A percentile compares a stretch with the other conserved stretches of the same genome.
These are phyloP conservation scores for Prunus mongolica DNA, from an alignment of 306 rosid species.

Conservation along the genomic window DNA sequence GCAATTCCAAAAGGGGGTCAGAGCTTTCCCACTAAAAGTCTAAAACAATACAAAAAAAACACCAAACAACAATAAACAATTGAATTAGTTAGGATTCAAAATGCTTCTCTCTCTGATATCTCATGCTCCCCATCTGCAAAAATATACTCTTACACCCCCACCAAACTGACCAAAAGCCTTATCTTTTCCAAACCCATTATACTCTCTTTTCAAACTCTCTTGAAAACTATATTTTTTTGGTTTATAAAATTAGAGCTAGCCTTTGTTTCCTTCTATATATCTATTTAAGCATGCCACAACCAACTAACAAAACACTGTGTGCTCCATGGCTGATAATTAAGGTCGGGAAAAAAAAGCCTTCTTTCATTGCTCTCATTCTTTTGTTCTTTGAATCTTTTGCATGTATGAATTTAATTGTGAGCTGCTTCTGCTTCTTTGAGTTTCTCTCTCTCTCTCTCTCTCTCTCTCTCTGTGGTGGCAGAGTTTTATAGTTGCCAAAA, in stretches of 20 bases:
- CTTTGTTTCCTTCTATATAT: conserved; percentile 30
- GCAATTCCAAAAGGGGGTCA: conserved; percentile 56
- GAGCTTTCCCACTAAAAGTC: conserved; percentile 42
- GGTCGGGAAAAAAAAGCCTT: conserved; percentile 36
- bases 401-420: conserved; percentile 7
- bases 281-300: conserved; percentile 36
- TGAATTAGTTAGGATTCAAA: conserved; percentile 34
- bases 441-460: background rate
- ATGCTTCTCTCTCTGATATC: conserved; percentile 37
- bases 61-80: background rate
- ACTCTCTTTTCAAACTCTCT: conserved; percentile 39
- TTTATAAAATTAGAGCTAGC: conserved; percentile 29
- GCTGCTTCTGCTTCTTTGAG: background rate
- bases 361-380: conserved; percentile 17
- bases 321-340: conserved; percentile 38
- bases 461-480: conserved; percentile 11
- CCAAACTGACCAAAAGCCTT: conserved; percentile 66
- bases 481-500: conserved; percentile 28
- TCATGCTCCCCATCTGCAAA: conserved; percentile 68
- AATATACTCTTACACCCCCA: conserved; percentile 54
- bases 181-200: conserved; percentile 49
- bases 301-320: conserved; percentile 37
- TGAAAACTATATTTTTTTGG: conserved; percentile 36
- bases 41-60: conserved; percentile 30
- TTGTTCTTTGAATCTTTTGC: conserved; percentile 5